Conservation (phyloP, 352 stramenopile species). For the Pythium phragmiticola region DNA sequence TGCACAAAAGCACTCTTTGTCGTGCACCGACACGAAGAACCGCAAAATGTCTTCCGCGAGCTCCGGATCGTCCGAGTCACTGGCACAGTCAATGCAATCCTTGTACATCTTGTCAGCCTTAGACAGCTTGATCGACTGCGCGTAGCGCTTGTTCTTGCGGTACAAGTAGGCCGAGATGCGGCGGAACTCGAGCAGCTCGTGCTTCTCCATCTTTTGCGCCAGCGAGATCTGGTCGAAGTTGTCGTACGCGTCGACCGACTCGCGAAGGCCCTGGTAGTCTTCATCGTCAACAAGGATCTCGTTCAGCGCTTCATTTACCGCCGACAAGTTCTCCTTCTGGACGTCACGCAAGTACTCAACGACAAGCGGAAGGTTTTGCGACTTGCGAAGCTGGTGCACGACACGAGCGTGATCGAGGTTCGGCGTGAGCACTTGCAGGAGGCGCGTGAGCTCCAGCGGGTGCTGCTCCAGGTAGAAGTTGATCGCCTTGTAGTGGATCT, state of each 20-base stretch:
- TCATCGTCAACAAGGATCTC: conserved; percentile 96
- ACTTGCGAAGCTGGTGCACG: conserved; percentile 97
- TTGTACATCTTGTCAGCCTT: conserved; percentile 99
- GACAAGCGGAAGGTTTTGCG: conserved; percentile 96
- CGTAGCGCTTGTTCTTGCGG: conserved; percentile 99
- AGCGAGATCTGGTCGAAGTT: conserved; percentile 99
- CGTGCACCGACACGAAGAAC: conserved; percentile 98
- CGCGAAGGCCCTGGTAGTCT: conserved; percentile 96
- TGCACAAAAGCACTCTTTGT: conserved; percentile 99
- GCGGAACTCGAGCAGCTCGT: conserved; percentile 99
- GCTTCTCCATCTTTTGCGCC: conserved; percentile 98
- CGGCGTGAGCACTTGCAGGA: conserved; percentile 98
- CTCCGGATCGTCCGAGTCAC: conserved; percentile 94
- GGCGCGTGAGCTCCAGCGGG: conserved; percentile 94
- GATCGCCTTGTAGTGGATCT: conserved; percentile 99
- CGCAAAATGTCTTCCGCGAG: conserved; percentile 97
- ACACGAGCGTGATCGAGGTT: conserved; percentile 98
- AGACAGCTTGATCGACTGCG: conserved; percentile 97
- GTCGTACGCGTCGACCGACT: conserved; percentile 98
- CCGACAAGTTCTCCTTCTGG: conserved; percentile 98
- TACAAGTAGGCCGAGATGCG: conserved; percentile 99
- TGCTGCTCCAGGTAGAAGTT: conserved; percentile 98
- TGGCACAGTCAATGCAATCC: conserved; percentile 99
- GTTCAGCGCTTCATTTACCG: conserved; percentile 99
- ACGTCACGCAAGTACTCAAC: conserved; percentile 98